Percentiles rank a stretch among this genome's conserved stretches.
Evolutionary conservation across 495 filamentous ascomycete species (phyloP).

Genomic region (Penicillium canariense): DNA sequence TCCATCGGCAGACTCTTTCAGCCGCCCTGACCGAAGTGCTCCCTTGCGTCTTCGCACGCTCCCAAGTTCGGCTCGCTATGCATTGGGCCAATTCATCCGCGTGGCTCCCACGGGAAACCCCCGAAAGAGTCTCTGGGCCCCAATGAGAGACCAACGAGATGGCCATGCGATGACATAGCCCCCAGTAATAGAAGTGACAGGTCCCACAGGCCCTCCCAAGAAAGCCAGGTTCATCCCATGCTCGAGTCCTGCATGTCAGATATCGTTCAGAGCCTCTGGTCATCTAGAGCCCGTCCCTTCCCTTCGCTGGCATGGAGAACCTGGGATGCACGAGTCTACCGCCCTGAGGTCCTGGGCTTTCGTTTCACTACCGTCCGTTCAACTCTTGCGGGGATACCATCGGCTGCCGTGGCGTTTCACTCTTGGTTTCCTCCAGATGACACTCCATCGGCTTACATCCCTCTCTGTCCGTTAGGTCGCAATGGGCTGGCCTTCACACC

Average conservation of each 20-base stretch:
- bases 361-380: not conserved
- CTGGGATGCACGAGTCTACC: not conserved
- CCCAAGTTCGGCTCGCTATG: not conserved
- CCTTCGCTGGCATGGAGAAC: not conserved
- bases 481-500: conserved; percentile 51
- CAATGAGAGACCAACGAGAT: too few species aligned
- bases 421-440: conserved; percentile 6
- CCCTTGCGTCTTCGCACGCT: conserved; percentile 17
- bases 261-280: too few species aligned
- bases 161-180: too few species aligned
- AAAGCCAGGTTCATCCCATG: not conserved
- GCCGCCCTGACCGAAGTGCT: conserved; percentile 1
- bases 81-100: conserved; percentile 7
- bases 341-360: too few species aligned
- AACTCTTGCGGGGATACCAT: not conserved
- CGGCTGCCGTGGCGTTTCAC: conserved; percentile 1
- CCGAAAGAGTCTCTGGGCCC: not conserved
- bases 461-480: conserved; percentile 9
- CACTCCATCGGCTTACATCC: conserved; percentile 6
- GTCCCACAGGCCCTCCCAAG: not conserved
- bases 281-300: too few species aligned
- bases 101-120: conserved; percentile 15
- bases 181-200: not conserved
- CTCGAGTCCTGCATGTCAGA: not conserved
- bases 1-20: not conserved